A percentile compares a stretch with the other conserved stretches of the same genome.
These are phyloP conservation scores for Chrysoporthe deuterocubensis DNA, from an alignment of 2,329 filamentous ascomycete genomes.

Conservation along the genomic window DNA sequence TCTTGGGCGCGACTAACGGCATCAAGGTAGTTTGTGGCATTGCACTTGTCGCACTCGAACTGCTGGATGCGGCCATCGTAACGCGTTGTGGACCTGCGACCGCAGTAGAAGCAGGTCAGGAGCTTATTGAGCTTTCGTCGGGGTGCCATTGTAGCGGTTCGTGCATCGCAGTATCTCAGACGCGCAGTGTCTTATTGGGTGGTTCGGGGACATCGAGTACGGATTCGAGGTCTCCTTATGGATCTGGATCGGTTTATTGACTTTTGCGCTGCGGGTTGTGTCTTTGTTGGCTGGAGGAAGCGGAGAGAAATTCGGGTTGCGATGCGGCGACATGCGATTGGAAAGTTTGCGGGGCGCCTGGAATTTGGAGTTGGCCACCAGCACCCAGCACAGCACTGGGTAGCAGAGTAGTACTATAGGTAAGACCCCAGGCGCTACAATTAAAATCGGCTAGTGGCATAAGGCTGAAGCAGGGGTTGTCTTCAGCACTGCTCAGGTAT, in stretches of 20 bases:
- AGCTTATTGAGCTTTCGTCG: constrained; percentile 41
- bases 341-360: constrained; percentile 17
- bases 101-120: constrained; percentile 84
- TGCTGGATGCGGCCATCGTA: constrained; percentile 63
- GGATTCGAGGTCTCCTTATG: neutral
- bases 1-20: constrained; percentile 57
- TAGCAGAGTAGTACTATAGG: no score
- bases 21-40: constrained; percentile 88
- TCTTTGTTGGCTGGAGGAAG: constrained; percentile 20
- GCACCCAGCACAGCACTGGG: no score
- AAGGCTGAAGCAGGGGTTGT: constrained; percentile 5
- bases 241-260: constrained; percentile 21
- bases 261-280: constrained; percentile 4
- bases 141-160: constrained; percentile 44
- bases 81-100: constrained; percentile 64
- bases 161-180: constrained; percentile 20
- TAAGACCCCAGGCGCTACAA: neutral
- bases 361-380: constrained; percentile 17
- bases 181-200: constrained; percentile 41
- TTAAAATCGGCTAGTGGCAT: neutral
- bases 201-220: constrained; percentile 5
- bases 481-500: neutral
- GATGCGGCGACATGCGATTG: neutral
- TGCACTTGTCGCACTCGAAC: constrained; percentile 79
- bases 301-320: constrained; percentile 2